Evolutionary conservation across 2,329 filamentous ascomycete genomes (phyloP), one percentile per base, ranked within the genome.

Genomic region (Hypoxylon sp.): DNA sequence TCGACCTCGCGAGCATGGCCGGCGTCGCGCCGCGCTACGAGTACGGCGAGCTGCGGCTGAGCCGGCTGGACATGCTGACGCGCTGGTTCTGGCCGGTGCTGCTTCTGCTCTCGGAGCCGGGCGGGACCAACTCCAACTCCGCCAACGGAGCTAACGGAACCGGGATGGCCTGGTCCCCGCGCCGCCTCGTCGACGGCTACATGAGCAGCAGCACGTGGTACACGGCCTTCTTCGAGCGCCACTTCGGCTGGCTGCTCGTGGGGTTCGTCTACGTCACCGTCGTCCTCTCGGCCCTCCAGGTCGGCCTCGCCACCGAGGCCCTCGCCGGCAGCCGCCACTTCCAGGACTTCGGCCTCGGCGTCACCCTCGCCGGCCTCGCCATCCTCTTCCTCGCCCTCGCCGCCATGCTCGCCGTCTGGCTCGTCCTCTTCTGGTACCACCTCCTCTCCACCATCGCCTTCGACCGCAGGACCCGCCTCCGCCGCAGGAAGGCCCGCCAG

Each of bases 1-100:
- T 71, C 27, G 64, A 65, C 55, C 42, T 62, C 24, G 66, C 72
- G n/a, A 46, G 60, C 0, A 62, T 72, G 43, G 29, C 52, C 11
- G 55, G 53, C 4, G 71, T 79, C n/a, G 75, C 74, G 37, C 58
- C 59, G 13, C 70, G 78, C 13, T 81, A 78, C 63, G 52, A 61
- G 20, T 81, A 75, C 54, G 77, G 78, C 15, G 78, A 81, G 64
- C 68, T 81, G 24, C 73, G 78, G 1, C 70, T 80, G 8, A 70
- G 72, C 4, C 72, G 78, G 21, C 65, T 81, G 17, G 78, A 80
- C 62, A 70, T 73, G 17, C 72, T 77, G 35, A 73, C 72, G 48
- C 71, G 71, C 31, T 65, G 75, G 55, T 38, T 35, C 23, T 10
- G 33, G 48, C 21, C 54, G 1, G 47, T 33, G 6, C 26, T 40